Percentiles rank a stretch among this genome's conserved stretches.
phyloP scores from a whole-genome alignment of 805 yeast species.

The Starmerella gropengiesseri region DNA sequence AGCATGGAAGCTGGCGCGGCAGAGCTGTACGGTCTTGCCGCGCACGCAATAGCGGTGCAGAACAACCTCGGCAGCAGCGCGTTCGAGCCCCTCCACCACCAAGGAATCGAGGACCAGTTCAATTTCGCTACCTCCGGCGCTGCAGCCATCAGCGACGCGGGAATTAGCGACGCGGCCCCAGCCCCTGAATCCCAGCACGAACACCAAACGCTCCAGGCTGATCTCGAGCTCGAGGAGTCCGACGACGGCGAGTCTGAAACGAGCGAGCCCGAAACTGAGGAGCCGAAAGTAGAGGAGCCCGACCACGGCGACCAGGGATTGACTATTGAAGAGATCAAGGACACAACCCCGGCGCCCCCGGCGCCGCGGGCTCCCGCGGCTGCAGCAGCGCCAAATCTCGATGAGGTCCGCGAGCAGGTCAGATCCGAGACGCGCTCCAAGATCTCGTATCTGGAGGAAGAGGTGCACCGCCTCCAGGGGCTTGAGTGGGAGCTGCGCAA shows the following conservation, averaged over 20 bases:
- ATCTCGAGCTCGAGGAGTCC: conserved; percentile 5
- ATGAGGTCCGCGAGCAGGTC: neutral
- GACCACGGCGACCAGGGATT: no score
- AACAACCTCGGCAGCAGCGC: neutral
- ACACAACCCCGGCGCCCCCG: no score
- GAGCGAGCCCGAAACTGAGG: neutral
- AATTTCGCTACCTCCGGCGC: no score
- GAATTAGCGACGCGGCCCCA: no score
- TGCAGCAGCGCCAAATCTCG: neutral
- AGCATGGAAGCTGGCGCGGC: neutral
- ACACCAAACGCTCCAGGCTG: neutral
- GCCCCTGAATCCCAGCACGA: neutral
- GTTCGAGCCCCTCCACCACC: no score
- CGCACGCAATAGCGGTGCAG: conserved; percentile 2
- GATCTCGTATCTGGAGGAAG: conserved; percentile 5
- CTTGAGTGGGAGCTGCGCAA: conserved; percentile 13
- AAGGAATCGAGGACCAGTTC: no score
- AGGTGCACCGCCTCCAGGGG: conserved; percentile 9
- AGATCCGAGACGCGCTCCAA: neutral
- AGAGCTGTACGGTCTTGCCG: conserved; percentile 1
- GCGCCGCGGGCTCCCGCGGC: neutral
- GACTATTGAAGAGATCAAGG: no score
- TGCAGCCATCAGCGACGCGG: no score
- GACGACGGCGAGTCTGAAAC: no score
- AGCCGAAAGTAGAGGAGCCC: neutral